Percentiles rank a stretch among this genome's conserved stretches.
These are phyloP conservation scores for Juglanconis oblonga DNA, from an alignment of 2,329 filamentous ascomycete species.

Conservation along the genomic window DNA sequence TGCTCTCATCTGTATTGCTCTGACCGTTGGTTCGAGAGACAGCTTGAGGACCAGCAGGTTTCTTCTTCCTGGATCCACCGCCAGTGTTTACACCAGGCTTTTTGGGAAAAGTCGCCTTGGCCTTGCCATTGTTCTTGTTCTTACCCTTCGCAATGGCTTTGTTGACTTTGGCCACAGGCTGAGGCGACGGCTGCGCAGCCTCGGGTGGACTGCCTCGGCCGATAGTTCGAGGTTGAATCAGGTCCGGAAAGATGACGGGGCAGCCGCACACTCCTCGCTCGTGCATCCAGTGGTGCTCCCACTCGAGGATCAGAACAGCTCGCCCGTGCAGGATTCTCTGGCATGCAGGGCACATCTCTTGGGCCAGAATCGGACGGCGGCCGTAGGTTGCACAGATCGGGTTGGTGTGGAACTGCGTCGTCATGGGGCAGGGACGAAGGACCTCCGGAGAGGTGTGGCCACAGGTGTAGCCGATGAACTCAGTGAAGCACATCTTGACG, in stretches of 20 bases:
- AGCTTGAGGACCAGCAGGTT: neutral
- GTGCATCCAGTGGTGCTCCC: slow-evolving; percentile 43
- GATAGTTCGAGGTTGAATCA: slow-evolving; percentile 32
- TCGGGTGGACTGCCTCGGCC: neutral
- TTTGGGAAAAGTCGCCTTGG: neutral
- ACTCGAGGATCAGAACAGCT: slow-evolving; percentile 37
- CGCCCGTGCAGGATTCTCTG: slow-evolving; percentile 37
- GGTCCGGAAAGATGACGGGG: slow-evolving; percentile 33
- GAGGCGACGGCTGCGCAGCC: neutral
- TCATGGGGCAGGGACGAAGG: slow-evolving; percentile 41
- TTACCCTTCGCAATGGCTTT: neutral
- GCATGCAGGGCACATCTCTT: slow-evolving; percentile 37
- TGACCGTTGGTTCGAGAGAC: slow-evolving; percentile 2
- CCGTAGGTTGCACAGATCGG: slow-evolving; percentile 32
- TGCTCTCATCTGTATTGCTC: neutral
- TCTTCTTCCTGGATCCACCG: neutral
- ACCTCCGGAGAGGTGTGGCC: slow-evolving; percentile 42
- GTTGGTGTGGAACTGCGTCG: slow-evolving; percentile 33
- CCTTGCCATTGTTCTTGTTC: neutral
- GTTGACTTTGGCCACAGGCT: neutral
- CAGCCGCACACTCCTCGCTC: slow-evolving; percentile 41
- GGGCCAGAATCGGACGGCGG: slow-evolving; percentile 28
- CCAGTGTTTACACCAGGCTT: neutral
- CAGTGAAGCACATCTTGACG: slow-evolving; percentile 43
- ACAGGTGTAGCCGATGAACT: slow-evolving; percentile 45